A percentile compares a stretch with the other conserved stretches of the same genome.
phyloP scores from a whole-genome alignment of 495 filamentous ascomycete genomes.

The Parmelia sp. region DNA sequence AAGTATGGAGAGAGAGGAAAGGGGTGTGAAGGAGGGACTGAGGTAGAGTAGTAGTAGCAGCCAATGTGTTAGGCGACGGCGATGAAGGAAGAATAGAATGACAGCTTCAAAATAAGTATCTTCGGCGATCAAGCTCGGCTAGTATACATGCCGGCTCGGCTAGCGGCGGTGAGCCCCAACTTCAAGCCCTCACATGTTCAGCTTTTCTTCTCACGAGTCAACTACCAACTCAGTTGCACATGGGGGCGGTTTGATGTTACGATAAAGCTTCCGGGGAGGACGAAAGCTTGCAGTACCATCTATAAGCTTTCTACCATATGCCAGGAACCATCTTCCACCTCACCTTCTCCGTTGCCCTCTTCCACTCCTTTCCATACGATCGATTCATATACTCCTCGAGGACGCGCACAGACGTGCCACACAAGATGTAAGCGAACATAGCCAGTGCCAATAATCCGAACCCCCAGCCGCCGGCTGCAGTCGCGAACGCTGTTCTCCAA shows the following conservation, averaged over 20 bases:
- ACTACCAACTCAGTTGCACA: neutral
- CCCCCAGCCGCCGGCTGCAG: conserved; percentile 7
- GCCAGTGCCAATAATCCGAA: conserved; percentile 6
- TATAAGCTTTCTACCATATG: conserved; percentile 1
- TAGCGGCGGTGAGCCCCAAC: neutral
- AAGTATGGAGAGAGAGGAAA: conserved; percentile 19
- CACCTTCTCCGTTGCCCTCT: conserved; percentile 12
- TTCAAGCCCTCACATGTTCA: neutral
- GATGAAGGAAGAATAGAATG: neutral
- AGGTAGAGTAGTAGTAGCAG: neutral
- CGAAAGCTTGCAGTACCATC: no score
- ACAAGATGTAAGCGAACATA: conserved; percentile 5
- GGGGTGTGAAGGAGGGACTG: neutral
- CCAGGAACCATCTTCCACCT: conserved; percentile 13
- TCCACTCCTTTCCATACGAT: conserved; percentile 5
- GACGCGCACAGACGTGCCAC: conserved; percentile 7
- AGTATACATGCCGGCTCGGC: conserved; percentile 4
- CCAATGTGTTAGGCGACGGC: neutral
- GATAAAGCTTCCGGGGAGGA: neutral
- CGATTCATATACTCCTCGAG: conserved; percentile 1
- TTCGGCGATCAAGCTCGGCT: conserved; percentile 1
- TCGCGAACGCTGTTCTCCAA: conserved; percentile 13
- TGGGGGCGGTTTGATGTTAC: neutral
- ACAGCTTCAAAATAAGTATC: neutral
- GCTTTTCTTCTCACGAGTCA: neutral